phyloP scores from a whole-genome alignment of 371 early-diverging fungal species.

The Mortierella sp. region DNA sequence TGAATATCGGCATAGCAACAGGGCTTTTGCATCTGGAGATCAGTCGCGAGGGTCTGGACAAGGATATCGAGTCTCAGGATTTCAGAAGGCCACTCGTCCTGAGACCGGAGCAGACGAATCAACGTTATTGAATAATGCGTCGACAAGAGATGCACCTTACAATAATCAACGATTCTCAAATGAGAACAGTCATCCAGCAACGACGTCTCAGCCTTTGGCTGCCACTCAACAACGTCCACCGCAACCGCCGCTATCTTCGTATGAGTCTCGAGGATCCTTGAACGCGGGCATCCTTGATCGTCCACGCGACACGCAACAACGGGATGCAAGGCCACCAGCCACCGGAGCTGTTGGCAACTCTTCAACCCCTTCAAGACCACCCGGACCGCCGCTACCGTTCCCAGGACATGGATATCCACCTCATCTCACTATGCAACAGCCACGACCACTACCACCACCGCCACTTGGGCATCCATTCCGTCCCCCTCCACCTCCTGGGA shows the following conservation, averaged over 20 bases:
- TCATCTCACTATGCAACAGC: conserved; percentile 9
- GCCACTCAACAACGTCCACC: no score
- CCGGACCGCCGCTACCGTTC: conserved; percentile 15
- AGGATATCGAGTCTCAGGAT: conserved; percentile 50
- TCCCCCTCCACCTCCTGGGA: conserved; percentile 26
- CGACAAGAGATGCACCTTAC: conserved; percentile 17
- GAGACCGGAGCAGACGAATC: conserved; percentile 33
- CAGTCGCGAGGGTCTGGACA: conserved; percentile 13
- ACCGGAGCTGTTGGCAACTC: no score
- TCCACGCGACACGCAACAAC: no score
- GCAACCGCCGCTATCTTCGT: no score
- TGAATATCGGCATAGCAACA: conserved; percentile 3
- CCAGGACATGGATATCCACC: conserved; percentile 22
- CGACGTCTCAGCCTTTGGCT: no score
- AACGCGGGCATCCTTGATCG: no score
- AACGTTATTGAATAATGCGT: conserved; percentile 31
- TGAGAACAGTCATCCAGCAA: no score
- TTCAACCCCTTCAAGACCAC: no score
- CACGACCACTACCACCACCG: conserved; percentile 39
- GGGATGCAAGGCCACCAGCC: no score
- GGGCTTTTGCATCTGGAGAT: conserved; percentile 11
- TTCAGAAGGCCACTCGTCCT: conserved; percentile 40
- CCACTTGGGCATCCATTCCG: conserved; percentile 31
- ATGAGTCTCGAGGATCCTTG: no score
- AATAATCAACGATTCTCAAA: no score